Evolutionary conservation across 768 basidiomycete species (phyloP).

Genomic region (Gymnopilus junonius): DNA sequence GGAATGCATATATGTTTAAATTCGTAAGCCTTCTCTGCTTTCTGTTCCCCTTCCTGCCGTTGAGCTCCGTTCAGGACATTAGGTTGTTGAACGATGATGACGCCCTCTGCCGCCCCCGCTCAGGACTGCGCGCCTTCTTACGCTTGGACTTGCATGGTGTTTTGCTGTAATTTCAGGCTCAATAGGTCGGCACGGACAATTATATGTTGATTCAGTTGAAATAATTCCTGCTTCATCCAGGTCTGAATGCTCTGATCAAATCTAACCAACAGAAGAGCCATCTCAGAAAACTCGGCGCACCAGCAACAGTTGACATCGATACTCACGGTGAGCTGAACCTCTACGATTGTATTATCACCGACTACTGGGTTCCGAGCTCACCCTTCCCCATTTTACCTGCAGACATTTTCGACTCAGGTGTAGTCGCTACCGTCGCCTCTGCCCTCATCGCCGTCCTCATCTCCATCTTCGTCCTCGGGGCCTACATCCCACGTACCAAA

Average conservation of each 20-base stretch:
- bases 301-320: conserved; percentile 40
- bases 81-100: not conserved
- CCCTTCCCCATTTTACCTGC: not conserved
- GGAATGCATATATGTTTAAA: not conserved
- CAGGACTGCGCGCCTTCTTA: conserved; percentile 9
- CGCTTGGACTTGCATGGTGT: conserved; percentile 20
- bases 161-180: conserved; percentile 23
- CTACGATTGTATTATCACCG: not conserved
- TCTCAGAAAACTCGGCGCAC: conserved; percentile 35
- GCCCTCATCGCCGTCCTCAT: conserved; percentile 23
- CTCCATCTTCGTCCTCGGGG: conserved; percentile 20
- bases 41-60: no score
- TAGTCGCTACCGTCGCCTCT: conserved; percentile 30
- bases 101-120: conserved; percentile 16
- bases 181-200: conserved; percentile 8
- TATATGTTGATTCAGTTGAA: no score
- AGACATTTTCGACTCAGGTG: conserved; percentile 46
- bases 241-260: conserved; percentile 45
- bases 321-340: conserved; percentile 35
- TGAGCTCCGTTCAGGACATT: no score
- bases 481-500: conserved; percentile 17
- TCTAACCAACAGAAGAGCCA: conserved; percentile 41
- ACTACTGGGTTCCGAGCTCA: not conserved
- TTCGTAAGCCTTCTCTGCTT: not conserved
- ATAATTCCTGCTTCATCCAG: conserved; percentile 19